phyloP scores from a whole-genome alignment of 2,329 filamentous ascomycete species.

The Pseudogymnoascus sp. region DNA sequence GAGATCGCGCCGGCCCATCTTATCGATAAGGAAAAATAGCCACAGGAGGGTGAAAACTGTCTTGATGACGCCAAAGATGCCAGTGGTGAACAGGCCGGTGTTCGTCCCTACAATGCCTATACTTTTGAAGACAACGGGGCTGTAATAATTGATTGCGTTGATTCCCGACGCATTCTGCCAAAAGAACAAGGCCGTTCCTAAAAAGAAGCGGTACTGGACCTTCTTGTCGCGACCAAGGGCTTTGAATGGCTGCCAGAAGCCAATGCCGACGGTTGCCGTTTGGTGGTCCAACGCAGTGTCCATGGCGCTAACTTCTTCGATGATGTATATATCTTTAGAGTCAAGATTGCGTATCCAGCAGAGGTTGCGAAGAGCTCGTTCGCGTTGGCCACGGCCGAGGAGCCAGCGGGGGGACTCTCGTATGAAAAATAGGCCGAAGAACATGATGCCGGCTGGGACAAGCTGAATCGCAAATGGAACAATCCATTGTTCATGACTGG shows the following conservation, averaged over 20 bases:
- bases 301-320: slow-evolving; percentile 65
- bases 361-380: slow-evolving; percentile 50
- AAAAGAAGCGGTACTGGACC: slow-evolving; percentile 63
- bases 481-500: slow-evolving; percentile 50
- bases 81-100: slow-evolving; percentile 57
- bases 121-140: slow-evolving; percentile 58
- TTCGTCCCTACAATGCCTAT: slow-evolving; percentile 52
- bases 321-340: slow-evolving; percentile 54
- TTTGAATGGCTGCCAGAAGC: slow-evolving; percentile 68
- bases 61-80: slow-evolving; percentile 72
- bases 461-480: slow-evolving; percentile 58
- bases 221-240: slow-evolving; percentile 46
- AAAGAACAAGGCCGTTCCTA: slow-evolving; percentile 67
- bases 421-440: slow-evolving; percentile 52
- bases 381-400: slow-evolving; percentile 52
- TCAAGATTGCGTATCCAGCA: slow-evolving; percentile 59
- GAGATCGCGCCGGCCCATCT: slow-evolving; percentile 52
- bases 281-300: slow-evolving; percentile 63
- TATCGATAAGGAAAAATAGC: slow-evolving; percentile 62
- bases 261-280: slow-evolving; percentile 53
- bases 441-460: slow-evolving; percentile 56
- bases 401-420: slow-evolving; percentile 64
- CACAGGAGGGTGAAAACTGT: slow-evolving; percentile 61
- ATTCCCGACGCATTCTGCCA: slow-evolving; percentile 74
- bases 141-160: slow-evolving; percentile 74